Base-by-base conservation (phyloP, 768 basidiomycete species). In the Leucosporidium creatinivorum region DNA sequence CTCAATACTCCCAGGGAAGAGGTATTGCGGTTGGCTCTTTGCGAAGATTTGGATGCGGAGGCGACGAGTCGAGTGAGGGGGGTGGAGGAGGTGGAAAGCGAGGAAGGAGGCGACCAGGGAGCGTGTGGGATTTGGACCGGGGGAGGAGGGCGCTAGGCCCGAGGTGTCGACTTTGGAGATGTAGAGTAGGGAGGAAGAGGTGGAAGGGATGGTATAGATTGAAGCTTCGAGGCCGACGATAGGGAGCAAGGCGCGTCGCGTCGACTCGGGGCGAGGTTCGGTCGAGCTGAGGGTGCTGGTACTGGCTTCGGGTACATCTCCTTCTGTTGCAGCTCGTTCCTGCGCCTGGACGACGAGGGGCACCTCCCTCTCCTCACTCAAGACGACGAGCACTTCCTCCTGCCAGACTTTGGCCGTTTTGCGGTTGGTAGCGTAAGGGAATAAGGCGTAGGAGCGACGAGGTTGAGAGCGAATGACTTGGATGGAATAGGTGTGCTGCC, bases 141-240 rank as follows among this genome's bases (percentile, higher is more conserved):
- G n/a, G 51, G 67, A 10, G 49, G 65, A 58, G 65, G 39, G 39
- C 15, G 8, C 8, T 12, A 93, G 86, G 0, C 93, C 93, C 0
- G 93, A 91, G 17, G 92, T 86, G 77, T 99, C 96, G 62, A 96
- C 86, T 79, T 99, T 99, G 58, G 90, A 89, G 61, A 99, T 82
- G 77, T 98, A 96, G 39, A 98, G 78, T 44, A 97, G 83, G 4
- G 85, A 85, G 63, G 84, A 84, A 3, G 82, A 81, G 2, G 89
- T 87, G 6, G 84, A 71, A 4, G 90, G 88, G 59, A 93, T 75
- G 58, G 84, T 83, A 81, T 91, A 93, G 31, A 93, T 77, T 49
- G 78, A 82, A 0, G 85, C 88, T 76, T 93, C 90, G 67, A 96
- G 82, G n/a, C 84, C 93, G 5, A 86, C 82, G 39, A 90, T 85